Percentiles rank a stretch among this genome's conserved stretches.
Conservation (phyloP, 495 filamentous ascomycete genomes). For the Rhizodiscina lignyota region DNA sequence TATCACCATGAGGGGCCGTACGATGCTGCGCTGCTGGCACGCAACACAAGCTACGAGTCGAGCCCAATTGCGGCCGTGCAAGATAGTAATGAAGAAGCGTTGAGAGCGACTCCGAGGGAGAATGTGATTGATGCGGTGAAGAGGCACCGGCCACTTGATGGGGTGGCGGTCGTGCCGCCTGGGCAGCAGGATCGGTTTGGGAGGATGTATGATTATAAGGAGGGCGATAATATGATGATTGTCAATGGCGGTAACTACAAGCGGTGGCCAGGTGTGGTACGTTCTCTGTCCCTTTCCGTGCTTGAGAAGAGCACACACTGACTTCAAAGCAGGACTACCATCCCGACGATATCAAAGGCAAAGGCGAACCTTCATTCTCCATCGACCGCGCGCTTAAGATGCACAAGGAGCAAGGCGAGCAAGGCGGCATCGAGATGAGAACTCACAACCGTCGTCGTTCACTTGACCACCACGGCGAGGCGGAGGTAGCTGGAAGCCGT, state of each 20-base stretch:
- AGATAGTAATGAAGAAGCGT: slow-evolving; percentile 55
- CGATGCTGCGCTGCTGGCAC: slow-evolving; percentile 60
- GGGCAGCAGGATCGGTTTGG: slow-evolving; percentile 51
- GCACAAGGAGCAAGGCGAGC: slow-evolving; percentile 18
- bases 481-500: too few relatives aligned
- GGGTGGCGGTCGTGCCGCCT: slow-evolving; percentile 59
- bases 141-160: slow-evolving; percentile 71
- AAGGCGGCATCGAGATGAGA: slow-evolving; percentile 17
- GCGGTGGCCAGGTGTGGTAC: slow-evolving; percentile 49
- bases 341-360: slow-evolving; percentile 58
- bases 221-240: slow-evolving; percentile 71
- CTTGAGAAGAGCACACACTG: too few relatives aligned
- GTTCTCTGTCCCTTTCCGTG: slow-evolving; percentile 14
- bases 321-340: slow-evolving; percentile 39
- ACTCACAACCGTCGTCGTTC: too few relatives aligned
- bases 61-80: slow-evolving; percentile 66
- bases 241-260: slow-evolving; percentile 49
- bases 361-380: slow-evolving; percentile 60
- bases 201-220: slow-evolving; percentile 58
- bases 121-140: slow-evolving; percentile 59
- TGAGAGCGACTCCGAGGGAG: slow-evolving; percentile 70
- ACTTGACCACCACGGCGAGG: too few relatives aligned
- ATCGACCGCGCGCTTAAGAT: slow-evolving; percentile 47
- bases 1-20: slow-evolving; percentile 94
- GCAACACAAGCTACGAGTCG: slow-evolving; percentile 44